phyloP scores from a whole-genome alignment of 2,329 filamentous ascomycete species.

The Ophiostoma novo-ulmi region DNA sequence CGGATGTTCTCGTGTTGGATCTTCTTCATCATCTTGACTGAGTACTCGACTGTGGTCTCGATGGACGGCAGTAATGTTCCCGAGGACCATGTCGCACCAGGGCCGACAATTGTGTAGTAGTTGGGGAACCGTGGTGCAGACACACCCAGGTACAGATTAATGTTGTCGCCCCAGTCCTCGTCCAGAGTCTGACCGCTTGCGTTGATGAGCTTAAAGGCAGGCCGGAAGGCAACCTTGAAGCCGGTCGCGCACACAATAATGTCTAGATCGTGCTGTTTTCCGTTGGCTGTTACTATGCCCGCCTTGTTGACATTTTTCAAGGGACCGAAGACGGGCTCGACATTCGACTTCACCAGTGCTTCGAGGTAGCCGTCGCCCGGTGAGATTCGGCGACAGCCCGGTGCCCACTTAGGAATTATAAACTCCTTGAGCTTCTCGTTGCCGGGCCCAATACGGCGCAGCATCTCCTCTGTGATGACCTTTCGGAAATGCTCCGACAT shows the following conservation, averaged over 20 bases:
- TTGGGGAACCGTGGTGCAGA: conserved; percentile 27
- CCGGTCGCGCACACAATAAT: conserved; percentile 32
- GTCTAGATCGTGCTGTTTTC: conserved; percentile 32
- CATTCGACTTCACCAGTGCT: conserved; percentile 42
- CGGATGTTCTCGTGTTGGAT: conserved; percentile 46
- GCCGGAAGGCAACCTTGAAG: conserved; percentile 34
- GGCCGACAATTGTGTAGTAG: conserved; percentile 26
- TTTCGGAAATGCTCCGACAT: conserved; percentile 38
- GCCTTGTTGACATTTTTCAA: conserved; percentile 37
- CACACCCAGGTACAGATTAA: conserved; percentile 29
- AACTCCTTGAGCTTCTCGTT: conserved; percentile 40
- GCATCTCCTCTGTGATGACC: conserved; percentile 41
- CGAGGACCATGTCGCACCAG: conserved; percentile 23
- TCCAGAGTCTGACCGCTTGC: conserved; percentile 22
- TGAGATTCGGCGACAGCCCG: conserved; percentile 41
- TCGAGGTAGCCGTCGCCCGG: conserved; percentile 43
- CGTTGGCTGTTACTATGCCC: conserved; percentile 33
- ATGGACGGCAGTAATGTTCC: conserved; percentile 25
- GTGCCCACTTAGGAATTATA: conserved; percentile 43
- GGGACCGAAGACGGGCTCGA: conserved; percentile 38
- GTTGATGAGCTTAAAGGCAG: conserved; percentile 33
- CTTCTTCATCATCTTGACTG: conserved; percentile 38
- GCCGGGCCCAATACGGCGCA: conserved; percentile 38
- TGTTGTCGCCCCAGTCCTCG: conserved; percentile 30
- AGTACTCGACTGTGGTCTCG: conserved; percentile 31